Percentiles rank a stretch among this genome's conserved stretches.
phyloP scores from a whole-genome alignment of 176 grass and related monocot species.

The Hsuehochloa calcarea region DNA sequence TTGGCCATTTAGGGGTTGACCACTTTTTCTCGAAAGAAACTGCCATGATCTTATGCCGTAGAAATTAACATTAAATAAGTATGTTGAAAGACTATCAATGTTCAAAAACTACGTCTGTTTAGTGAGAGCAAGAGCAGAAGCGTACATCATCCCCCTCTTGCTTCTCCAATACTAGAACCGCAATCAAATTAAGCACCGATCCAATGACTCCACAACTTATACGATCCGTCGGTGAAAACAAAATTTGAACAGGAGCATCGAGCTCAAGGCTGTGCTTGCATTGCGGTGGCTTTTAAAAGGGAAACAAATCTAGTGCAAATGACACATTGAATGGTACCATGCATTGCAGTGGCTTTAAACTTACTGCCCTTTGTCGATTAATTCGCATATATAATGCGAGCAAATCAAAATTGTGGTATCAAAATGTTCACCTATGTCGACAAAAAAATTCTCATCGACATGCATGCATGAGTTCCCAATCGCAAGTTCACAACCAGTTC shows the following conservation, averaged over 20 bases:
- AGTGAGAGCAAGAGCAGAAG: no score
- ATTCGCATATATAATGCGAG: neutral
- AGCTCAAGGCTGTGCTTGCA: no score
- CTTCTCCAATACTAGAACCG: neutral
- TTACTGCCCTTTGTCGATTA: neutral
- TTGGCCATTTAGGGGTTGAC: neutral
- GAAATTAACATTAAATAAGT: neutral
- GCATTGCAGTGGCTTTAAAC: neutral
- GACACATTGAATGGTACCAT: no score
- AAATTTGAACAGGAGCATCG: no score
- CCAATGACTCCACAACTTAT: no score
- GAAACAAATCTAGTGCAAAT: no score
- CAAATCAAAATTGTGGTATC: slow-evolving; percentile 26
- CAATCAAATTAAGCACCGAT: neutral
- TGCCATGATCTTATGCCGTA: neutral
- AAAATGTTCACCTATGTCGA: neutral
- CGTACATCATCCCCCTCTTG: neutral
- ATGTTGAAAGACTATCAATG: no score
- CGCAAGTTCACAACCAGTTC: neutral
- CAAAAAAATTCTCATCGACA: neutral
- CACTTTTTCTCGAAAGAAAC: neutral
- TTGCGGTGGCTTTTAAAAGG: no score
- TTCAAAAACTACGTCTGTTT: no score
- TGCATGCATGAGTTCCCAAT: neutral
- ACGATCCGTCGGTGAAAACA: no score